Conservation (phyloP, 1,284 basidiomycete species). For the Waitea zeae region DNA sequence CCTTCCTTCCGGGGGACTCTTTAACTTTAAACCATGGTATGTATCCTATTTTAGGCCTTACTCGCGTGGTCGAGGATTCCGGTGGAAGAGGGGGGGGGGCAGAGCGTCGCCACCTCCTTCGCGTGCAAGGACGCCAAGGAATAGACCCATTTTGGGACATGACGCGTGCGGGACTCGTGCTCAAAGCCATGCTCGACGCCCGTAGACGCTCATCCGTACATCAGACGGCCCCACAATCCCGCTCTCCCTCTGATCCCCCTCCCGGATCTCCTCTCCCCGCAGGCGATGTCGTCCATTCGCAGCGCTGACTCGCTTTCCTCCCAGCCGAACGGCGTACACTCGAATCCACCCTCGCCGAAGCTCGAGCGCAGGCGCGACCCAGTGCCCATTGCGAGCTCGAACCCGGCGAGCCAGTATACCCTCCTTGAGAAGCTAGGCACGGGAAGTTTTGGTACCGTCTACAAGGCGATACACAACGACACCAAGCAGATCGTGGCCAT, state of each 20-base stretch:
- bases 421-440: conserved; percentile 91
- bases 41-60: too few relatives aligned
- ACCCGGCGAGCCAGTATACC: conserved; percentile 80
- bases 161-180: too few relatives aligned
- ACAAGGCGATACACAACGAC: conserved; percentile 91
- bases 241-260: not conserved
- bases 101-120: too few relatives aligned
- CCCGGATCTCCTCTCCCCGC: conserved; percentile 7
- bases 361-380: conserved; percentile 34
- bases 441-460: conserved; percentile 94
- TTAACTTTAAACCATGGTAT: too few relatives aligned
- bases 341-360: conserved; percentile 30
- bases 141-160: too few relatives aligned
- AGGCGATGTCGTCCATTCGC: conserved; percentile 7
- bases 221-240: not conserved
- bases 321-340: conserved; percentile 27
- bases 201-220: too few relatives aligned
- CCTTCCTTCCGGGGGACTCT: too few relatives aligned
- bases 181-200: too few relatives aligned
- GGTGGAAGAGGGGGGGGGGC: too few relatives aligned
- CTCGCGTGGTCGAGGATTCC: too few relatives aligned
- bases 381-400: conserved; percentile 51
- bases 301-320: conserved; percentile 12
- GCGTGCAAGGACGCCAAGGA: too few relatives aligned
- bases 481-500: conserved; percentile 91